These are phyloP conservation scores for Colletotrichum coccodes DNA, from an alignment of 2,329 filamentous ascomycete genomes.

Conservation along the genomic window DNA sequence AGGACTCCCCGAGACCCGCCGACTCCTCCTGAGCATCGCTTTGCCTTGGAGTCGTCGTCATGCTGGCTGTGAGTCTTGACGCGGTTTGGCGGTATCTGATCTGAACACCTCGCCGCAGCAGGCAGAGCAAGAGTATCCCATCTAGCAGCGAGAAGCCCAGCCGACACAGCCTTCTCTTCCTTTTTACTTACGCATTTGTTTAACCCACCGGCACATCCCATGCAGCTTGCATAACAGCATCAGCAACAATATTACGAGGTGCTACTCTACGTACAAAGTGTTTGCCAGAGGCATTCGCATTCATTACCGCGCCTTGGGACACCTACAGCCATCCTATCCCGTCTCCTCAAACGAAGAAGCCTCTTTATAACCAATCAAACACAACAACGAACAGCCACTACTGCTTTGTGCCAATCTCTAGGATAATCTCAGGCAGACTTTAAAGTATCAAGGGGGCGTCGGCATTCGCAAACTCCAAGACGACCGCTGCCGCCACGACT, in stretches of 20 bases:
- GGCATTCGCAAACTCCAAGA: not conserved
- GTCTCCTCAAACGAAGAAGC: not conserved
- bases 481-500: not conserved
- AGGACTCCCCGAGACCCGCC: not conserved
- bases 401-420: not conserved
- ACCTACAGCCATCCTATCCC: not conserved
- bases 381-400: not conserved
- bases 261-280: not conserved
- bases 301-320: not conserved
- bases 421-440: not conserved
- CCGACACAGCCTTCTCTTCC: not conserved
- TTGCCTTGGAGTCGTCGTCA: conserved; percentile 24
- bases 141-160: not conserved
- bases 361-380: not conserved
- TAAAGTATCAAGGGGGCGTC: not conserved
- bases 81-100: not conserved
- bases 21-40: not conserved
- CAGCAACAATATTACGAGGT: not conserved
- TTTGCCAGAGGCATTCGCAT: not conserved
- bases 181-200: not conserved
- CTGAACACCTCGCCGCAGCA: not conserved
- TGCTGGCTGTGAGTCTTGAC: not conserved
- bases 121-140: not conserved
- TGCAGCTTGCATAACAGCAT: not conserved
- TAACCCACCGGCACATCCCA: not conserved